Conservation (phyloP, 148 eudicot species). For the Fagopyrum homotropicum region DNA sequence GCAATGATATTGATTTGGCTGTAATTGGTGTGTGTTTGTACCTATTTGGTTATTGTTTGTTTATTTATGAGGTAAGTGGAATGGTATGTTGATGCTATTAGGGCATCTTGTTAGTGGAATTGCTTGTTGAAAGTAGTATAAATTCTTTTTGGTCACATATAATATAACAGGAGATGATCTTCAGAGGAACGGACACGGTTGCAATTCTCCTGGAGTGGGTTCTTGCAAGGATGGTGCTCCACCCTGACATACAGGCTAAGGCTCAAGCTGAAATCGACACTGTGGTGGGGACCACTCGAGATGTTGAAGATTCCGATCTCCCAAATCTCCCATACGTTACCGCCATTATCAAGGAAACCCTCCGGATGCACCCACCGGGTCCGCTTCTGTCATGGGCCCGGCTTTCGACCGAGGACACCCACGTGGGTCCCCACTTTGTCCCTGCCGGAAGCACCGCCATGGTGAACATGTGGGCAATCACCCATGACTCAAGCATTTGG, state of each 20-base stretch:
- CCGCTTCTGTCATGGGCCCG: conserved; percentile 98
- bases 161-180: conserved; percentile 71
- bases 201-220: conserved; percentile 85
- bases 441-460: conserved; percentile 93
- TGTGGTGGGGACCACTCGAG: conserved; percentile 30
- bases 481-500: conserved; percentile 75
- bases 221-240: conserved; percentile 87
- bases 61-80: too few relatives aligned
- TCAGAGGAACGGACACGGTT: conserved; percentile 90
- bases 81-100: background rate
- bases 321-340: conserved; percentile 65
- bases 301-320: conserved; percentile 54
- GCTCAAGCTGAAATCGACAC: conserved; percentile 67
- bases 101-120: background rate
- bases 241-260: conserved; percentile 83
- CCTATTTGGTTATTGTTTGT: too few relatives aligned
- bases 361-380: conserved; percentile 87
- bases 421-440: conserved; percentile 57
- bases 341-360: conserved; percentile 79
- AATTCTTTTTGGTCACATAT: background rate
- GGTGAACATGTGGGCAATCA: conserved; percentile 99
- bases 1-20: too few relatives aligned
- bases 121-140: background rate
- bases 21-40: too few relatives aligned
- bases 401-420: conserved; percentile 74